Base-by-base conservation (phyloP, 1,284 basidiomycete species). In the Austroboletus novae-zelandiae region DNA sequence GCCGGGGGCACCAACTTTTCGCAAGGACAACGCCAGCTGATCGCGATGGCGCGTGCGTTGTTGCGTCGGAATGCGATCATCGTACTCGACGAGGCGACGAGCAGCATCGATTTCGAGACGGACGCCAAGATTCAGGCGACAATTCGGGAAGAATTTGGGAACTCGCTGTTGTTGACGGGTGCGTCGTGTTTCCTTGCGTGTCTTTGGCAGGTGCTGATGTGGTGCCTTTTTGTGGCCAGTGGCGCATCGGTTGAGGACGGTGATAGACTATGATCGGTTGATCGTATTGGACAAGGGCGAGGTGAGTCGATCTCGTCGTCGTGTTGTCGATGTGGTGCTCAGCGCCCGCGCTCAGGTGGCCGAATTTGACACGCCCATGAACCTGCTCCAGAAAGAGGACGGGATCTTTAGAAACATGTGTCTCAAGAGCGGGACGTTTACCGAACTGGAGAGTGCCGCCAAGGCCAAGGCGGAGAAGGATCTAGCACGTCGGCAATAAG, bases 361-460 rank as follows among this genome's bases (percentile, higher is more conserved):
- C 9, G 93, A 96, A 67, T 88, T 89, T 55, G 94, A 93, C 64
- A 91, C 90, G 0, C 93, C 93, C 0, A 77, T 79, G 66, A 84
- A 82, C 47, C 70, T 94, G 57, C 83, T 94, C 17, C 75, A 79
- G 42, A 88, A 85, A 57, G 80, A 88, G 46, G 78, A 77, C 40
- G 86, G 90, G 0, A 77, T 89, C 15, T 94, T 94, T 71, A 78
- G 87, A 57, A 77, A 71, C 29, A 87, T 94, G 81, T 93, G 91
- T 58, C 68, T 91, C 57, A 88, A 90, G 70, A 92, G 87, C 50
- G 91, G 91, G 23, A 83, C 81, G 41, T 91, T 81, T 60, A 65
- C 74, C 7, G 88, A 91, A 59, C 75, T 91, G 47, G 81, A 86
- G 67, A 72, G 73, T 13, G 74, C 74, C 9, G 86, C 86, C 2